Conservation (phyloP, 2,329 filamentous ascomycete species). For the Tolypocladium cylindrosporum region DNA sequence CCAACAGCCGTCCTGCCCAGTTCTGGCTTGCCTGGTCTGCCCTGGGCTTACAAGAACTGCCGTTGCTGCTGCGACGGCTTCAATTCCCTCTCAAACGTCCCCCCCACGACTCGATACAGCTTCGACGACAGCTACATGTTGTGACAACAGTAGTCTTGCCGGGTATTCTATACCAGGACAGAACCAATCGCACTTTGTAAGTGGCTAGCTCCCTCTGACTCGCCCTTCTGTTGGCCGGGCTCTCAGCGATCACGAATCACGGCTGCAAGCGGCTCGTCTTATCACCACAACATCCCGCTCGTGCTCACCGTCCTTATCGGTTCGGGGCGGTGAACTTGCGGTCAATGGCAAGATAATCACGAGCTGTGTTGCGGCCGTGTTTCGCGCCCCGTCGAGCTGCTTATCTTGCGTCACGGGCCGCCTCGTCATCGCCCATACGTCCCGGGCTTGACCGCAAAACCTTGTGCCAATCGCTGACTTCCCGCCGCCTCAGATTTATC, state of each 20-base stretch:
- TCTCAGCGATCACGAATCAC: not conserved
- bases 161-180: slow-evolving; percentile 2
- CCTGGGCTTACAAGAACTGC: slow-evolving; percentile 4
- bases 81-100: not conserved
- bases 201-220: not conserved
- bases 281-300: not conserved
- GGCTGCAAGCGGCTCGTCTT: not conserved
- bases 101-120: not conserved
- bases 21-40: not conserved
- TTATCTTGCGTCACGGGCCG: slow-evolving; percentile 3
- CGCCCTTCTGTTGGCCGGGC: not conserved
- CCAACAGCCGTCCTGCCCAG: not conserved
- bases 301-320: not conserved
- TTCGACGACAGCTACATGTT: not conserved
- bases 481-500: not conserved
- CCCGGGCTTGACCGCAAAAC: not conserved
- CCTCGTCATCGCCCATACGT: not conserved
- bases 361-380: not conserved
- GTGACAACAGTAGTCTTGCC: not conserved
- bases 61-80: slow-evolving; percentile 2
- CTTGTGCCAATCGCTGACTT: not conserved
- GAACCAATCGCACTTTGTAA: slow-evolving; percentile 1
- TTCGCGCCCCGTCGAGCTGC: not conserved
- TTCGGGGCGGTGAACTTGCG: not conserved
- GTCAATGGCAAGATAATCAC: not conserved